A percentile compares a stretch with the other conserved stretches of the same genome.
Evolutionary conservation across 495 filamentous ascomycete genomes (phyloP).

Genomic region (Penicillium antarcticum): DNA sequence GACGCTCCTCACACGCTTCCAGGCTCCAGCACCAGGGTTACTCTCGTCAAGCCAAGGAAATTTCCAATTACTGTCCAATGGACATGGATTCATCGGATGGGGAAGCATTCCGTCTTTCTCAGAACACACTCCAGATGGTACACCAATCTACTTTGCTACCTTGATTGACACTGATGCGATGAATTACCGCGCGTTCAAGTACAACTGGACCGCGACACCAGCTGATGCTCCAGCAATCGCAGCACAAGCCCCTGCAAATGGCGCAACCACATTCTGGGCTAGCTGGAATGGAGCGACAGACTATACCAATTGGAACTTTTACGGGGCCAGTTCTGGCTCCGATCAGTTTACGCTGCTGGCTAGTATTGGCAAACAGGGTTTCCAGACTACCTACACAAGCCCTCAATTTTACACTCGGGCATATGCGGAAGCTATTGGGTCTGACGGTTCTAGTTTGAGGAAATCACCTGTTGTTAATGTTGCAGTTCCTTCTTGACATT

Average conservation of each 20-base stretch:
- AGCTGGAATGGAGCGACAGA: slow-evolving; percentile 14
- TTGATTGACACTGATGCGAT: slow-evolving; percentile 5
- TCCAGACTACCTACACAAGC: slow-evolving; percentile 12
- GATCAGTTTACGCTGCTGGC: slow-evolving; percentile 1
- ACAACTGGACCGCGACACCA: slow-evolving; percentile 12
- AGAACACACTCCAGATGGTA: slow-evolving; percentile 44
- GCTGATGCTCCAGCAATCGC: not conserved
- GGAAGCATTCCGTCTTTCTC: slow-evolving; percentile 43
- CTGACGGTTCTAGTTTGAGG: not conserved
- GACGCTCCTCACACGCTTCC: slow-evolving; percentile 22
- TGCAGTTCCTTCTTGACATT: too few species aligned
- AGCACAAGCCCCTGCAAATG: not conserved
- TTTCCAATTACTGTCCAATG: slow-evolving; percentile 45
- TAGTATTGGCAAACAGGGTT: not conserved
- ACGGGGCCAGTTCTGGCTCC: not conserved
- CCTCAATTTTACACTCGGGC: not conserved
- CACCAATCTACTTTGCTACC: slow-evolving; percentile 29
- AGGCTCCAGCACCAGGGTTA: slow-evolving; percentile 26
- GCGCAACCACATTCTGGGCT: not conserved
- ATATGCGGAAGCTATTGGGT: not conserved
- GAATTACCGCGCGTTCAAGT: slow-evolving; percentile 21
- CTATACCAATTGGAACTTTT: not conserved
- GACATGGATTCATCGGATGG: slow-evolving; percentile 48
- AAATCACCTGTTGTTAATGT: slow-evolving; percentile 1
- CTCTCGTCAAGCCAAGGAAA: slow-evolving; percentile 49